phyloP scores from a whole-genome alignment of 208 protist genomes.

The Leishmania gerbilli region DNA sequence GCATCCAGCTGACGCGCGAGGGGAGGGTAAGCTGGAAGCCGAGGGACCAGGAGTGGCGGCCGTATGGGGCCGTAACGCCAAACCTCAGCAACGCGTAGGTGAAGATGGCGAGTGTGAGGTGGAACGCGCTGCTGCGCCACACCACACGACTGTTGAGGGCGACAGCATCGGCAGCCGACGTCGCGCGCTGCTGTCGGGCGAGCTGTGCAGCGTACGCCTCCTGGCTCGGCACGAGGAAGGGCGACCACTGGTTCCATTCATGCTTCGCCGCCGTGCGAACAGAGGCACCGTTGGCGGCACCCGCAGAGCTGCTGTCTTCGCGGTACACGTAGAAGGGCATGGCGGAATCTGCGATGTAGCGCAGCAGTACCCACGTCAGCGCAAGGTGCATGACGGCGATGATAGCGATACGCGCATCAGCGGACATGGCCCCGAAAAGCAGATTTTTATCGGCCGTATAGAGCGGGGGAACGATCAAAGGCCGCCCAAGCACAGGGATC shows the following conservation, averaged over 20 bases:
- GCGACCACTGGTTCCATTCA: constrained; percentile 7
- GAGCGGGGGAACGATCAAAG: background rate
- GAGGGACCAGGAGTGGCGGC: constrained; percentile 29
- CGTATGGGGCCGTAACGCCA: constrained; percentile 43
- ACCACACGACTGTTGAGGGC: constrained; percentile 27
- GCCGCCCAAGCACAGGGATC: background rate
- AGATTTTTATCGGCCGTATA: background rate
- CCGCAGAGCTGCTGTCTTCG: background rate
- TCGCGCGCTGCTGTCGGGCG: background rate
- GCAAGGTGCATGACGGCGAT: constrained; percentile 20
- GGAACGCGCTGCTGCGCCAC: constrained; percentile 20
- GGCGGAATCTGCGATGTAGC: constrained; percentile 17
- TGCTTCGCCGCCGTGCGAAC: background rate
- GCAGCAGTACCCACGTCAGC: constrained; percentile 18
- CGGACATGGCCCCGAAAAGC: background rate
- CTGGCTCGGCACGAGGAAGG: background rate
- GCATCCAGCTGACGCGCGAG: constrained; percentile 49
- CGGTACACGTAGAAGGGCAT: constrained; percentile 36
- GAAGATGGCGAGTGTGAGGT: constrained; percentile 34
- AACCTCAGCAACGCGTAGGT: constrained; percentile 35
- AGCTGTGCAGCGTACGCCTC: background rate
- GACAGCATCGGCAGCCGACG: constrained; percentile 12
- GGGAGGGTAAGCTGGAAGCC: constrained; percentile 32
- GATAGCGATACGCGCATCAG: background rate
- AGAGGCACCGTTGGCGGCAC: background rate